A percentile compares a stretch with the other conserved stretches of the same genome.
Evolutionary conservation across 495 filamentous ascomycete genomes (phyloP).

Genomic region (Monascus purpureus): DNA sequence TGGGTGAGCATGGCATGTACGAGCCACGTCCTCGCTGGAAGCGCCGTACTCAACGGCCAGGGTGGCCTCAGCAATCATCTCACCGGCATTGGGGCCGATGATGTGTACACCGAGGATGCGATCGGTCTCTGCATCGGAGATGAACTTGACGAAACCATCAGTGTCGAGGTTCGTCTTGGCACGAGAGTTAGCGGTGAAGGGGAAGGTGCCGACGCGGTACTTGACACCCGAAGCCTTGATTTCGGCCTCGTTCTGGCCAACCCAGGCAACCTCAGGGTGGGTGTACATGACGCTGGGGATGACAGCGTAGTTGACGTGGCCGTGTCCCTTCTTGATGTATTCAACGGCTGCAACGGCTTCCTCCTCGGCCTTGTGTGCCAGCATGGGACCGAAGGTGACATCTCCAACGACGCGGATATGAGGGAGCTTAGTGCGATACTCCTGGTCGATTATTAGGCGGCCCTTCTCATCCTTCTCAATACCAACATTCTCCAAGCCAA

Average conservation of each 20-base stretch:
- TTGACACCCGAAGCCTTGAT: conserved; percentile 78
- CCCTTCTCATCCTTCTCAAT: conserved; percentile 89
- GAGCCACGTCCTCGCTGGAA: conserved; percentile 84
- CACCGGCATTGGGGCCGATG: conserved; percentile 86
- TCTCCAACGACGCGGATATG: conserved; percentile 97
- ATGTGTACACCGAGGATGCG: conserved; percentile 92
- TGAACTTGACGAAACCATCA: conserved; percentile 93
- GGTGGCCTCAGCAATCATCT: conserved; percentile 98
- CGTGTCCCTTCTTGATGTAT: conserved; percentile 93
- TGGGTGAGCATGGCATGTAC: conserved; percentile 94
- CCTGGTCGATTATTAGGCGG: conserved; percentile 89
- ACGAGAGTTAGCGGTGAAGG: conserved; percentile 92
- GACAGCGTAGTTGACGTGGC: conserved; percentile 96
- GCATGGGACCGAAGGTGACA: conserved; percentile 96
- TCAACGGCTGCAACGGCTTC: conserved; percentile 89
- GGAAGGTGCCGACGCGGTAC: conserved; percentile 87
- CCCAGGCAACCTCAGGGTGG: conserved; percentile 96
- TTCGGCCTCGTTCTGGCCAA: conserved; percentile 94
- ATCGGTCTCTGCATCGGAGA: conserved; percentile 93
- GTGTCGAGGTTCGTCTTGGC: conserved; percentile 98
- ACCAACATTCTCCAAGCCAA: conserved; percentile 86
- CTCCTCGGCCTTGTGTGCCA: conserved; percentile 98
- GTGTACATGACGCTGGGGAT: conserved; percentile 99
- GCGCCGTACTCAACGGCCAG: conserved; percentile 95
- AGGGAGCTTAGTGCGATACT: conserved; percentile 92